phyloP scores from a whole-genome alignment of 495 filamentous ascomycete species.

The Staphylotrichum tortipilum region DNA sequence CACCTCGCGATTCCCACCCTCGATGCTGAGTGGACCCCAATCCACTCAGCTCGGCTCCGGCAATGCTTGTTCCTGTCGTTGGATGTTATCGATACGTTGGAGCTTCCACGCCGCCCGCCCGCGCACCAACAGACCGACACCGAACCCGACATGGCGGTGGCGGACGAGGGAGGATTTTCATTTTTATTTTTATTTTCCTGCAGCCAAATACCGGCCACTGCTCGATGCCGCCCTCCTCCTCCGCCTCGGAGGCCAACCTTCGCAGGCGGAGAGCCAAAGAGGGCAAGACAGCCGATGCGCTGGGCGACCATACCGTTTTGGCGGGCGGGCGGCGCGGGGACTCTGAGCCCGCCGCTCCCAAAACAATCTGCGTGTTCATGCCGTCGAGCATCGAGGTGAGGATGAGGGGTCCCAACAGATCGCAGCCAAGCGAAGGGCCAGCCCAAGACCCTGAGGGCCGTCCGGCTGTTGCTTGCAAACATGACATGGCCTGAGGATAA shows the following conservation, averaged over 20 bases:
- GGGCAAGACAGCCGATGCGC: background rate
- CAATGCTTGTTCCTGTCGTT: too few species aligned
- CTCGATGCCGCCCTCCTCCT: too few species aligned
- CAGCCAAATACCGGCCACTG: background rate
- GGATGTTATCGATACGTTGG: too few species aligned
- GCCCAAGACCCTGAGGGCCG: background rate
- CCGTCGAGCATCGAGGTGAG: background rate
- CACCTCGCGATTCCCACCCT: too few species aligned
- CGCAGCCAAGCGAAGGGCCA: background rate
- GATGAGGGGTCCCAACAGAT: background rate
- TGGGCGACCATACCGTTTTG: background rate
- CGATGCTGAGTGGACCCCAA: too few species aligned
- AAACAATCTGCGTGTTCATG: conserved; percentile 3
- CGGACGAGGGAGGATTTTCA: too few species aligned
- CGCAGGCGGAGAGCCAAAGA: background rate
- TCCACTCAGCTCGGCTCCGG: too few species aligned
- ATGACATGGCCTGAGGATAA: background rate
- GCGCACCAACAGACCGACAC: too few species aligned
- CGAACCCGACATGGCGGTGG: too few species aligned
- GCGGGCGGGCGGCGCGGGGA: background rate
- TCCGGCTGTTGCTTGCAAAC: too few species aligned
- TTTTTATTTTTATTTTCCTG: background rate
- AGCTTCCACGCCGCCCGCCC: too few species aligned
- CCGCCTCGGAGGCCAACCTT: background rate
- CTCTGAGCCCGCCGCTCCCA: background rate